These are phyloP conservation scores for Castanopsis chinensis DNA, from an alignment of 306 rosid genomes.

Conservation along the genomic window DNA sequence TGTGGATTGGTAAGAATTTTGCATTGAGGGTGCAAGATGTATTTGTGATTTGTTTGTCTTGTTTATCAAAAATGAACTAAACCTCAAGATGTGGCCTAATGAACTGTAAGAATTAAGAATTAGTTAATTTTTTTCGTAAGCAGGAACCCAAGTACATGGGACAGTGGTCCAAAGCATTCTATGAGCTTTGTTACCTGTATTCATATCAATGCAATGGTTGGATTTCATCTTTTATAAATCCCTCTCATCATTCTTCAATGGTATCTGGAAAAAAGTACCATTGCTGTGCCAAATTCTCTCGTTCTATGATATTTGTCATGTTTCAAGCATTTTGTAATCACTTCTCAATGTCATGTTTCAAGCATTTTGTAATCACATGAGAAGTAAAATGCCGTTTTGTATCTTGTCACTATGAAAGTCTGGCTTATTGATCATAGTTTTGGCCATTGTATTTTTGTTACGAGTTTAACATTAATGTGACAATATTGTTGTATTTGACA, in stretches of 20 bases:
- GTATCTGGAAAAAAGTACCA: background rate
- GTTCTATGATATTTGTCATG: background rate
- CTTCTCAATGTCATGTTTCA: background rate
- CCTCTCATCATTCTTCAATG: background rate
- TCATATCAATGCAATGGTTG: background rate
- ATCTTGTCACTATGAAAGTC: background rate
- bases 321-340: background rate
- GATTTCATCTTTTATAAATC: background rate
- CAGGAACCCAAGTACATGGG: background rate
- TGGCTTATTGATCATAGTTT: background rate
- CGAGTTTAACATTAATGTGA: background rate
- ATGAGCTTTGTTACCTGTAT: background rate
- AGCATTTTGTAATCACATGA: background rate
- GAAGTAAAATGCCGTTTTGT: background rate
- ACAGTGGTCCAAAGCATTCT: background rate
- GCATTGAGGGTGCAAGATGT: background rate
- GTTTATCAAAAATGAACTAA: background rate
- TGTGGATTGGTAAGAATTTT: no score
- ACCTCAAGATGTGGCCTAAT: background rate
- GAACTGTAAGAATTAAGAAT: background rate
- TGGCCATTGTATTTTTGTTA: background rate
- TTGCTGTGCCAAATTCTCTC: background rate
- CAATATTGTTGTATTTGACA: conserved; percentile 39
- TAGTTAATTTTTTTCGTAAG: background rate
- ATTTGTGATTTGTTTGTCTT: background rate